These are phyloP conservation scores for Clathrus columnatus DNA, from an alignment of 768 basidiomycete species.

Conservation along the genomic window DNA sequence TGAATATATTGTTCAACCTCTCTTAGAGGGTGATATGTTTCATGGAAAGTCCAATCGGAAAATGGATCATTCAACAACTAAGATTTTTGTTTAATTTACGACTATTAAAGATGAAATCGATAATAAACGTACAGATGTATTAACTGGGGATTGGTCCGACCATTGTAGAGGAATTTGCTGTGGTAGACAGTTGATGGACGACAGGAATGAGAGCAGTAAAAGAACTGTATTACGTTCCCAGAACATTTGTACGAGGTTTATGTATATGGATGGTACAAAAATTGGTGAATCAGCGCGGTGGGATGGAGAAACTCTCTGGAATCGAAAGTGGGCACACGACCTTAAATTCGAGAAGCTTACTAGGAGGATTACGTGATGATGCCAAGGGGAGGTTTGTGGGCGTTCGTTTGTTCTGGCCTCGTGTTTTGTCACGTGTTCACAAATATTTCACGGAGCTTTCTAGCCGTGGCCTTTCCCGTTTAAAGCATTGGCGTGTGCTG, in stretches of 20 bases:
- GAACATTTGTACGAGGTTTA: no score
- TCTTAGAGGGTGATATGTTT: conserved; percentile 45
- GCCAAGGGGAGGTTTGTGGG: no score
- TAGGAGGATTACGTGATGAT: background rate
- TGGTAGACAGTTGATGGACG: background rate
- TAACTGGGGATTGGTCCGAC: background rate
- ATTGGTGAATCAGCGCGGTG: no score
- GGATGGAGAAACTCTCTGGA: no score
- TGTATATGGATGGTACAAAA: no score
- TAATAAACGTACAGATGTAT: background rate
- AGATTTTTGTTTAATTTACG: background rate
- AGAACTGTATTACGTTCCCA: background rate
- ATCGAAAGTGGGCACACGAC: background rate
- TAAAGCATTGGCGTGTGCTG: no score
- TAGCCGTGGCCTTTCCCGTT: no score
- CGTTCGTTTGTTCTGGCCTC: no score
- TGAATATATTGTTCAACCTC: conserved; percentile 46
- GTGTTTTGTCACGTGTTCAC: no score
- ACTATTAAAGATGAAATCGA: background rate
- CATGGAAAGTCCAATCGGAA: conserved; percentile 25
- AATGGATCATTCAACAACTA: background rate
- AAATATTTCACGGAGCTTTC: no score
- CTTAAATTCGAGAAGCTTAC: background rate
- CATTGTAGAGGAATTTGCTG: background rate
- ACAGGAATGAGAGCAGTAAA: background rate